These are phyloP conservation scores for Jatropha podagrica DNA, from an alignment of 441 rosid species.

Conservation along the genomic window DNA sequence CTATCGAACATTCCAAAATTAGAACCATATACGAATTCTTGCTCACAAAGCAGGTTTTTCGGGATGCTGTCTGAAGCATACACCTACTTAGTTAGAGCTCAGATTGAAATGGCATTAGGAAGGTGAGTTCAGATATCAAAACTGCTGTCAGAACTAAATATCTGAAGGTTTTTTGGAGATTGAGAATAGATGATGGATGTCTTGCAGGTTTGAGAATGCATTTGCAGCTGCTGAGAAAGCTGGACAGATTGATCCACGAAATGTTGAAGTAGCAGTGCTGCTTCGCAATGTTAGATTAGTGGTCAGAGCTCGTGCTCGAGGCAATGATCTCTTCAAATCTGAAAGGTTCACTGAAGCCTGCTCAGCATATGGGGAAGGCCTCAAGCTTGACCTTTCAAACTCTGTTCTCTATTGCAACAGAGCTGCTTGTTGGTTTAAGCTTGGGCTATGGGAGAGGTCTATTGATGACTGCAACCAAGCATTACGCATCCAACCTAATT, in stretches of 20 bases:
- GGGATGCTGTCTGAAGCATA: conserved; percentile 84
- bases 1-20: conserved; percentile 45
- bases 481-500: conserved; percentile 63
- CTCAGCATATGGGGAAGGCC: conserved; percentile 86
- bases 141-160: conserved; percentile 15
- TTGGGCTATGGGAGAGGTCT: conserved; percentile 79
- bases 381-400: conserved; percentile 73
- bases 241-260: conserved; percentile 62
- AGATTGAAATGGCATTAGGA: conserved; percentile 82
- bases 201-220: conserved; percentile 93
- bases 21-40: conserved; percentile 39
- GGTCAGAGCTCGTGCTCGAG: conserved; percentile 78
- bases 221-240: conserved; percentile 83
- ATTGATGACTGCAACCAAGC: conserved; percentile 83
- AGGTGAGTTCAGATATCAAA: conserved; percentile 53
- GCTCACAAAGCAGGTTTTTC: conserved; percentile 47
- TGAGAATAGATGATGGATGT: conserved; percentile 41
- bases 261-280: conserved; percentile 68
- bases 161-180: conserved; percentile 22
- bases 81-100: conserved; percentile 57
- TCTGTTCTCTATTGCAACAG: conserved; percentile 69
- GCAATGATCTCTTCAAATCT: conserved; percentile 87
- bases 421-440: conserved; percentile 88
- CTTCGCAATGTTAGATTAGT: conserved; percentile 68
- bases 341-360: conserved; percentile 83